phyloP scores from a whole-genome alignment of 2,329 filamentous ascomycete genomes.

The Ophiostoma novo-ulmi region DNA sequence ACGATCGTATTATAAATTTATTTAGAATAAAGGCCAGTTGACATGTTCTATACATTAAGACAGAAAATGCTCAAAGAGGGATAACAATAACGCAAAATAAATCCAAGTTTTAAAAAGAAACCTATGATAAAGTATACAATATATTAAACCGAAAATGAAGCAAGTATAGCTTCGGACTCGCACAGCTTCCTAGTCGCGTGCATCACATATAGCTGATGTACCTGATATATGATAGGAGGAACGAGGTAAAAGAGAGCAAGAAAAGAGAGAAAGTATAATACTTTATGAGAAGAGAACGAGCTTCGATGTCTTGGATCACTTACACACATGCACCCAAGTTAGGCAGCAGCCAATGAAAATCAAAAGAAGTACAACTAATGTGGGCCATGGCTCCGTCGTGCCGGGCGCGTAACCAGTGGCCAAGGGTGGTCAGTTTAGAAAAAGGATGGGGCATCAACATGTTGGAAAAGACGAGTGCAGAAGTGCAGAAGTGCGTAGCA shows the following conservation, averaged over 20 bases:
- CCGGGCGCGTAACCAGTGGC: slow-evolving; percentile 25
- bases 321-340: not conserved
- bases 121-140: too few relatives aligned
- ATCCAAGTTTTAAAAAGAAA: too few relatives aligned
- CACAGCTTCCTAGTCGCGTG: not conserved
- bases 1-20: too few relatives aligned
- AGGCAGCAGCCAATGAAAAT: not conserved
- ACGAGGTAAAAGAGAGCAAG: not conserved
- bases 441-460: slow-evolving; percentile 1
- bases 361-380: not conserved
- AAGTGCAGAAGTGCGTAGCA: not conserved
- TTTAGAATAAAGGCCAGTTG: too few relatives aligned
- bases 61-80: too few relatives aligned
- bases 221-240: not conserved
- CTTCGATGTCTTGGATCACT: not conserved
- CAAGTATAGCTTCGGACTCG: too few relatives aligned
- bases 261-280: not conserved
- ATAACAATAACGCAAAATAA: too few relatives aligned
- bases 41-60: too few relatives aligned
- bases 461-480: not conserved
- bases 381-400: slow-evolving; percentile 22
- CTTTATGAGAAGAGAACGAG: not conserved
- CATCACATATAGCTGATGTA: not conserved
- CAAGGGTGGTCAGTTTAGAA: slow-evolving; percentile 19
- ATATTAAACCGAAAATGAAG: too few relatives aligned